Evolutionary conservation across 352 stramenopile genomes (phyloP).

Genomic region (Globisporangium uncinulatum): DNA sequence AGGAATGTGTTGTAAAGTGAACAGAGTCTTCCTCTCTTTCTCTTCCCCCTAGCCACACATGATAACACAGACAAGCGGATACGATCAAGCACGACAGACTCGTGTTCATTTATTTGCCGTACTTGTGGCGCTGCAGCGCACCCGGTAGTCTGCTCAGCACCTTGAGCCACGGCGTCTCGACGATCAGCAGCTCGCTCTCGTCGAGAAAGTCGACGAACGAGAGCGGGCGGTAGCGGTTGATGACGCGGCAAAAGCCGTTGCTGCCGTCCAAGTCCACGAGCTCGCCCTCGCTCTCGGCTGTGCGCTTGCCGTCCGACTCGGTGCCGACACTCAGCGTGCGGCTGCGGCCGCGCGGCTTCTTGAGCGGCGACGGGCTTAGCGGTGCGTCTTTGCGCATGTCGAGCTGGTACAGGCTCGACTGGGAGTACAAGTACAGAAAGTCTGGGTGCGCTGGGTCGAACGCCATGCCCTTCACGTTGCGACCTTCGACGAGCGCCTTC

Average conservation of each 20-base stretch:
- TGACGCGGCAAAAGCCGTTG: conserved; percentile 62
- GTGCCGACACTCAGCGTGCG: conserved; percentile 53
- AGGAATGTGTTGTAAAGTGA: no score
- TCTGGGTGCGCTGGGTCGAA: conserved; percentile 75
- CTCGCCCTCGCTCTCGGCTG: conserved; percentile 47
- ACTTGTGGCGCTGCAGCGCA: conserved; percentile 81
- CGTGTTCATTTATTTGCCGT: conserved; percentile 71
- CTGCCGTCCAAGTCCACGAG: conserved; percentile 42
- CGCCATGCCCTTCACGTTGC: conserved; percentile 74
- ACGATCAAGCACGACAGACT: conserved; percentile 9
- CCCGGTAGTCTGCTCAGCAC: conserved; percentile 75
- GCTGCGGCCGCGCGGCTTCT: conserved; percentile 36
- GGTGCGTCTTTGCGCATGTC: conserved; percentile 50
- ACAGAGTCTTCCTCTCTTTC: no score
- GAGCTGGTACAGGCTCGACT: conserved; percentile 78
- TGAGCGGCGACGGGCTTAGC: conserved; percentile 19
- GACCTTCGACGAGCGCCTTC: conserved; percentile 65
- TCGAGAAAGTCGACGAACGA: conserved; percentile 80
- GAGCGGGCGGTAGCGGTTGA: conserved; percentile 81
- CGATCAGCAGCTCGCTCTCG: conserved; percentile 69
- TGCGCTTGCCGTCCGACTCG: conserved; percentile 45
- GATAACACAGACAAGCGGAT: not conserved
- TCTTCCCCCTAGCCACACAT: not conserved
- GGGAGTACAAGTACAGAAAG: conserved; percentile 75
- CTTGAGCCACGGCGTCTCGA: conserved; percentile 85